Evolutionary conservation across 1,284 basidiomycete species (phyloP).

Genomic region (Pyrrhoderma lamaoense): DNA sequence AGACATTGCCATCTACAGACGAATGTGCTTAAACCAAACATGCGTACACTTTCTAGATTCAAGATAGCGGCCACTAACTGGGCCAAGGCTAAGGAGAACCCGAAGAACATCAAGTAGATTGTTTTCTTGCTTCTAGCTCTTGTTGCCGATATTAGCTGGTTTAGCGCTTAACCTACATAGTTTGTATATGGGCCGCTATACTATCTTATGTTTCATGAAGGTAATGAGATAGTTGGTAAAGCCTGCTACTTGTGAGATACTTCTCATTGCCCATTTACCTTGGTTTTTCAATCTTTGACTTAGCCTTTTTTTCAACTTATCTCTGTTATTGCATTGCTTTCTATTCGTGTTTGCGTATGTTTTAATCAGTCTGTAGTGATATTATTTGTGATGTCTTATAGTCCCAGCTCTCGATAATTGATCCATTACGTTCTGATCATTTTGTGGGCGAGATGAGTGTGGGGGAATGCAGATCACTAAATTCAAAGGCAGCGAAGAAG

Average conservation of each 20-base stretch:
- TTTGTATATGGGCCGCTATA: too few species aligned
- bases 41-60: conserved; percentile 40
- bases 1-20: conserved; percentile 24
- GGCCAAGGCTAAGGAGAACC: conserved; percentile 66
- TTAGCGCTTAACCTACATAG: background rate
- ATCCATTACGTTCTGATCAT: too few species aligned
- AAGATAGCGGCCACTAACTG: conserved; percentile 69
- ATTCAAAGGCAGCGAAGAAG: background rate
- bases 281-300: background rate
- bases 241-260: too few species aligned
- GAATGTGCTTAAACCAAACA: too few species aligned
- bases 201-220: too few species aligned
- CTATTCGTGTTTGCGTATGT: conserved; percentile 9
- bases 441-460: too few species aligned
- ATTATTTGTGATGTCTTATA: too few species aligned
- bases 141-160: conserved; percentile 16
- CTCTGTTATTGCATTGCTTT: background rate
- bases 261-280: too few species aligned
- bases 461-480: background rate
- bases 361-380: background rate
- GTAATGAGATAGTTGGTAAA: too few species aligned
- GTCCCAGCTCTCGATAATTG: too few species aligned
- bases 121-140: conserved; percentile 9
- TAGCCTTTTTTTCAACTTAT: background rate
- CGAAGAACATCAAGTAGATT: conserved; percentile 31